Conservation (phyloP, 164 flowering plant species). For the Magnolia kwangsiensis region DNA sequence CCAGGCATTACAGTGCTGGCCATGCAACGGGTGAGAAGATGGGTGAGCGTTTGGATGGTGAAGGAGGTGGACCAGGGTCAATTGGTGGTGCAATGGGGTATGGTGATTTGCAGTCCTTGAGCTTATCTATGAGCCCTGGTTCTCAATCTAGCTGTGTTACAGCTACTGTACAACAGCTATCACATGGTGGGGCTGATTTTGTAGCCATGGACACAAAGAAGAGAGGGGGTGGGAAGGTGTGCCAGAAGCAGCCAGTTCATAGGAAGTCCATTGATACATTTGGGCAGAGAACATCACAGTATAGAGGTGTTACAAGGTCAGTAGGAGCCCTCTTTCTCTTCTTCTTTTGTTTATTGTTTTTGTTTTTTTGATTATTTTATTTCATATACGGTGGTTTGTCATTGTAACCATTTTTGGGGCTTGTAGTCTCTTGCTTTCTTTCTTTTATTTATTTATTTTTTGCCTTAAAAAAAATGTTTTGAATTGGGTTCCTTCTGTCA, state of each 20-base stretch:
- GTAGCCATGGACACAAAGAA: conserved; percentile 54
- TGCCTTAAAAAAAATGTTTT: no score
- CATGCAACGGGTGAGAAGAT: conserved; percentile 36
- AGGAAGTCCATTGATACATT: conserved; percentile 83
- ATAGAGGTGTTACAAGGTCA: conserved; percentile 81
- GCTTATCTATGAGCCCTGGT: conserved; percentile 86
- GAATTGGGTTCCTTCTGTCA: neutral
- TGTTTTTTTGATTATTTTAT: conserved; percentile 1
- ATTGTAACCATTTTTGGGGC: neutral
- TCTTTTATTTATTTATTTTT: neutral
- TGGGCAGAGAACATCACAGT: conserved; percentile 86
- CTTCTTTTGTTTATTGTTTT: neutral
- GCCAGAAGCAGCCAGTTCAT: conserved; percentile 60
- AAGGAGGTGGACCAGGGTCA: conserved; percentile 31
- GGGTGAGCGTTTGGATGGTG: conserved; percentile 16
- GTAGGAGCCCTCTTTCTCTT: conserved; percentile 1
- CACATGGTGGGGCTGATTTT: conserved; percentile 31
- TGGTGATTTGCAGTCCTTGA: conserved; percentile 69
- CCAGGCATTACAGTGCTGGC: conserved; percentile 25
- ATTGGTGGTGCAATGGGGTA: conserved; percentile 31
- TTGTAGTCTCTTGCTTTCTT: neutral
- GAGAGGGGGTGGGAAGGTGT: conserved; percentile 47
- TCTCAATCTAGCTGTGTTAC: conserved; percentile 72
- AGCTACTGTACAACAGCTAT: conserved; percentile 46
- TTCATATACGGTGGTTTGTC: neutral